These are phyloP conservation scores for Wickerhamiella parazyma DNA, from an alignment of 805 yeast species.

Conservation along the genomic window DNA sequence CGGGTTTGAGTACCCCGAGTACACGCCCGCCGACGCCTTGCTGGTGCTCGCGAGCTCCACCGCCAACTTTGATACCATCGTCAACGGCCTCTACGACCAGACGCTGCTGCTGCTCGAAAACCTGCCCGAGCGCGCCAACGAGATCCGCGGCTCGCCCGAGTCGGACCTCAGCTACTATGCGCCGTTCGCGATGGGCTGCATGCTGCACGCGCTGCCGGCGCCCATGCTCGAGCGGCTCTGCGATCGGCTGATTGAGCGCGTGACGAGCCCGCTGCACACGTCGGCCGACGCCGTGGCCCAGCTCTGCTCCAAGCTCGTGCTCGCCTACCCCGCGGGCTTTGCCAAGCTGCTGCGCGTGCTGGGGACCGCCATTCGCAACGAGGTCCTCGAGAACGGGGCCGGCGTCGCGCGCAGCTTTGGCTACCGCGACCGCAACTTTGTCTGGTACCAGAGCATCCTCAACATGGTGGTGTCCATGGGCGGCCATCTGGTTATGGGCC, in stretches of 20 bases:
- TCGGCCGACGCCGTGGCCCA: conserved; percentile 57
- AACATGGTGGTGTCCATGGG: conserved; percentile 62
- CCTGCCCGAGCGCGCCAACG: conserved; percentile 44
- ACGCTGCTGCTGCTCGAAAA: conserved; percentile 54
- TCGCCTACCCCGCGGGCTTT: conserved; percentile 43
- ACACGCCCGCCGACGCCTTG: conserved; percentile 32
- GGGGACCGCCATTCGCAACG: conserved; percentile 42
- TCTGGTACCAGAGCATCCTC: conserved; percentile 55
- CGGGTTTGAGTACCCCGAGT: conserved; percentile 16
- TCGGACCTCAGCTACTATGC: conserved; percentile 30
- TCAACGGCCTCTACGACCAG: conserved; percentile 42
- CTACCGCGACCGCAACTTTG: conserved; percentile 65
- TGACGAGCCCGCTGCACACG: conserved; percentile 43
- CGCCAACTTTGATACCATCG: conserved; percentile 48
- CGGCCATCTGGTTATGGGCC: conserved; percentile 34
- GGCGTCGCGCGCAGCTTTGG: conserved; percentile 55
- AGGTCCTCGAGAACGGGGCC: conserved; percentile 65
- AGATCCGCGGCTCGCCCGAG: conserved; percentile 32
- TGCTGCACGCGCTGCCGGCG: conserved; percentile 23
- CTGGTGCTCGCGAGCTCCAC: conserved; percentile 62
- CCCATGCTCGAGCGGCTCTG: conserved; percentile 21
- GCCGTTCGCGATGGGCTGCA: conserved; percentile 28
- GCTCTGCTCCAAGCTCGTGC: conserved; percentile 57
- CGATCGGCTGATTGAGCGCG: conserved; percentile 32
- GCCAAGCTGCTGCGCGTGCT: conserved; percentile 33